Conservation (phyloP, 768 basidiomycete species). For the Lactifluus volemus region DNA sequence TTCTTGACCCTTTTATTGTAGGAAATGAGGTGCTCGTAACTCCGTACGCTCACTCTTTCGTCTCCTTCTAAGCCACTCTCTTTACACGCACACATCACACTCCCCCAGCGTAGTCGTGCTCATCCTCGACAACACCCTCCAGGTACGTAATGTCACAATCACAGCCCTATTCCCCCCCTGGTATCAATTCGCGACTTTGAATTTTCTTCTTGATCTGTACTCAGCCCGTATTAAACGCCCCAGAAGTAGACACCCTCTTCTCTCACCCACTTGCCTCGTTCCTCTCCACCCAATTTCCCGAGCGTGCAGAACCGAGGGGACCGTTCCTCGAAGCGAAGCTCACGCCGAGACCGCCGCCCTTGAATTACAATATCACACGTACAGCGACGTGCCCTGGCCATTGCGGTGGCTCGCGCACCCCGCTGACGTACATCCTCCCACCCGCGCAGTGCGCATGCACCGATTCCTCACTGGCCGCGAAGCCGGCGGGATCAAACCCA, state of each 20-base stretch:
- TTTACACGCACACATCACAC: background rate
- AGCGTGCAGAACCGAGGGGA: background rate
- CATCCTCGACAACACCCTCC: slow-evolving; percentile 67
- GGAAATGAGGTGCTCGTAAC: slow-evolving; percentile 68
- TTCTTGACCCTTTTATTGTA: slow-evolving; percentile 72
- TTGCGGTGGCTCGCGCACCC: slow-evolving; percentile 28
- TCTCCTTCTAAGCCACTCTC: background rate
- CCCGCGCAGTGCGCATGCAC: slow-evolving; percentile 44
- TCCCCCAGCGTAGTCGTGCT: slow-evolving; percentile 68
- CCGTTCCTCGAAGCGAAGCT: slow-evolving; percentile 38
- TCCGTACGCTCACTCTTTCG: slow-evolving; percentile 49
- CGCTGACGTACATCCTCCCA: background rate
- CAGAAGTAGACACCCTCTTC: slow-evolving; percentile 76
- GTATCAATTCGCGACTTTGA: background rate
- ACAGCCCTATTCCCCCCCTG: slow-evolving; percentile 14
- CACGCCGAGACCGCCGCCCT: slow-evolving; percentile 26
- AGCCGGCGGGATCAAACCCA: slow-evolving; percentile 77
- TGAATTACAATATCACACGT: slow-evolving; percentile 60
- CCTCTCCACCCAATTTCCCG: slow-evolving; percentile 45
- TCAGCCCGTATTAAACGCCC: slow-evolving; percentile 70
- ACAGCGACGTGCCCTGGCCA: slow-evolving; percentile 42
- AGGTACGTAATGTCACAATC: slow-evolving; percentile 43
- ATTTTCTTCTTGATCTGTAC: background rate
- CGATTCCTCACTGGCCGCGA: slow-evolving; percentile 83
- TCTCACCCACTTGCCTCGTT: slow-evolving; percentile 78